Conservation (phyloP, 805 yeast genomes). For the Maudiozyma bulderi region DNA sequence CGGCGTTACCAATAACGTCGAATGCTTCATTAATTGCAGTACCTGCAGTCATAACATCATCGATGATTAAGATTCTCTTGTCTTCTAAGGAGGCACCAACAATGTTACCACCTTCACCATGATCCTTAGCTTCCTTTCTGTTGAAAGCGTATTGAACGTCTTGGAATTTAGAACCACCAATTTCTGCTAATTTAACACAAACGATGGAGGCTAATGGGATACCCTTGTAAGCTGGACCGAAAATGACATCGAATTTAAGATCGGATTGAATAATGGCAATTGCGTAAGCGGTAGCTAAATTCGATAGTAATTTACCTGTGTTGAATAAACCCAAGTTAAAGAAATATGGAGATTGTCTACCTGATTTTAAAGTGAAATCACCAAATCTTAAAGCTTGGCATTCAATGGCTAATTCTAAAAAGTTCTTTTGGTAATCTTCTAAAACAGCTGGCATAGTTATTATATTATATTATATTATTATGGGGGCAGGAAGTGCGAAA, state of each 20-base stretch:
- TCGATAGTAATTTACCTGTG: slow-evolving; percentile 69
- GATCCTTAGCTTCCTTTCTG: slow-evolving; percentile 94
- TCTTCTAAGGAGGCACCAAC: slow-evolving; percentile 74
- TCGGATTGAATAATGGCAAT: slow-evolving; percentile 74
- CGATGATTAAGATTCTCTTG: slow-evolving; percentile 75
- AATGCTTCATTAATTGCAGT: slow-evolving; percentile 95
- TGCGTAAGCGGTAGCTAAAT: slow-evolving; percentile 83
- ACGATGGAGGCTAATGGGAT: slow-evolving; percentile 92
- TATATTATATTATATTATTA: not conserved
- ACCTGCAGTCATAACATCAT: slow-evolving; percentile 97
- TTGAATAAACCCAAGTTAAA: slow-evolving; percentile 88
- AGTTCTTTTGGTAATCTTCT: slow-evolving; percentile 49
- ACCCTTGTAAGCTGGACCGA: slow-evolving; percentile 98
- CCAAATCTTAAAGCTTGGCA: slow-evolving; percentile 83
- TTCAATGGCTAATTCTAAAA: slow-evolving; percentile 74
- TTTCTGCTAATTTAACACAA: slow-evolving; percentile 83
- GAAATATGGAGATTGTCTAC: slow-evolving; percentile 91
- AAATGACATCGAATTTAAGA: slow-evolving; percentile 77
- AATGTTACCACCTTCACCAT: slow-evolving; percentile 94
- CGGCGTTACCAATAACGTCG: slow-evolving; percentile 56
- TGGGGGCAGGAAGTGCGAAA: not conserved
- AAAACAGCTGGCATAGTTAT: slow-evolving; percentile 7
- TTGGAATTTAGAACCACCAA: slow-evolving; percentile 70
- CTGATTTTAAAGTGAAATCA: slow-evolving; percentile 79
- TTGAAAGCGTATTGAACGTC: slow-evolving; percentile 83